These are phyloP conservation scores for Naematelia aurantialba DNA, from an alignment of 768 basidiomycete genomes.

Conservation along the genomic window DNA sequence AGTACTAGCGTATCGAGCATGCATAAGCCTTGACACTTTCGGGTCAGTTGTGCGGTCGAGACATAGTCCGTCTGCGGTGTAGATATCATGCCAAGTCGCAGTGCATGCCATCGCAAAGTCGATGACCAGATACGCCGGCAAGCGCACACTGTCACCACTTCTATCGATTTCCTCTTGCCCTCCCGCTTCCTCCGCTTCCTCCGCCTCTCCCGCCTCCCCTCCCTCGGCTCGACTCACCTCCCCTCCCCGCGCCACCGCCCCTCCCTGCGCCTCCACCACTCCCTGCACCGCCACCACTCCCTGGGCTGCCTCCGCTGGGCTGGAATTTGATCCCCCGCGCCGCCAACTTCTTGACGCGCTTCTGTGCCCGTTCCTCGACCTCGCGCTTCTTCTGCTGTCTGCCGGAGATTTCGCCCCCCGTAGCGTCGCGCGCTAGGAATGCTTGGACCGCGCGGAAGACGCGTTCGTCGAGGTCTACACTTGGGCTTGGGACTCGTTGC, in stretches of 20 bases:
- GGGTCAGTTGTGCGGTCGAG: no score
- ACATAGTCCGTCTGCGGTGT: no score
- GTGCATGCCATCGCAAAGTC: conserved; percentile 1
- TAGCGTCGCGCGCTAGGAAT: conserved; percentile 8
- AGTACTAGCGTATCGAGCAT: no score
- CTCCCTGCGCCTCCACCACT: conserved; percentile 1
- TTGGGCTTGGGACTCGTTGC: background rate
- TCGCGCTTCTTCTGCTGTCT: conserved; percentile 8
- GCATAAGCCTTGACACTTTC: no score
- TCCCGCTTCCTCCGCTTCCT: conserved; percentile 1
- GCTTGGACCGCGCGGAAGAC: conserved; percentile 14
- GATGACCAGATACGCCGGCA: conserved; percentile 1
- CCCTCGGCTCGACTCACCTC: background rate
- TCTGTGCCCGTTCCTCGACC: background rate
- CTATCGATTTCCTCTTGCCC: conserved; percentile 5
- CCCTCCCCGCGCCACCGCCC: background rate
- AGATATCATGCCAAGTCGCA: no score
- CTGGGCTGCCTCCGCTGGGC: background rate
- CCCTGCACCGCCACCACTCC: background rate
- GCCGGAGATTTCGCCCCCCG: background rate
- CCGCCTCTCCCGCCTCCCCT: background rate
- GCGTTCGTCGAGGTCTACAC: background rate
- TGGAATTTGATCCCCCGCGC: background rate
- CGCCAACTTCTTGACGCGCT: background rate
- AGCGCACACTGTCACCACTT: no score